phyloP scores from a whole-genome alignment of 345 rosid species.

The Lenwebbia sp. region DNA sequence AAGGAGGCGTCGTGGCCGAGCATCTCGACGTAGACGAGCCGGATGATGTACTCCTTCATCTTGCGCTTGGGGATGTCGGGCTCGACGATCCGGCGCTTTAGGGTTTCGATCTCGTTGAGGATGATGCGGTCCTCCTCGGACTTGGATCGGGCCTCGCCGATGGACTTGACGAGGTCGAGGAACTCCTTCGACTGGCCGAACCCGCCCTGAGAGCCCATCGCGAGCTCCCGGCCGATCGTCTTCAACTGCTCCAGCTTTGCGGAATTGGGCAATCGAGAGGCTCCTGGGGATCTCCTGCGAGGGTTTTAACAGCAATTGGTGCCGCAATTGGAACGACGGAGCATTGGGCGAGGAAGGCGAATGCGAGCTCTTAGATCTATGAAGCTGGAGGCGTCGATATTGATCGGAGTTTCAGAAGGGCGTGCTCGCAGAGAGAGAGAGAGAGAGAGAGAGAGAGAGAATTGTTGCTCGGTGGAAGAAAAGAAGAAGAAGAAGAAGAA shows the following conservation, averaged over 20 bases:
- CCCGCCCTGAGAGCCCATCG: conserved; percentile 98
- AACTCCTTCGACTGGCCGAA: conserved; percentile 93
- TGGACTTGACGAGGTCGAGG: conserved; percentile 91
- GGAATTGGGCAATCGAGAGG: not conserved
- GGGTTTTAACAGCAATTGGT: not conserved
- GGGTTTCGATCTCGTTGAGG: conserved; percentile 80
- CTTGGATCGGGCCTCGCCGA: conserved; percentile 98
- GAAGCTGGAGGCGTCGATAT: not conserved
- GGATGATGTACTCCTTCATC: conserved; percentile 90
- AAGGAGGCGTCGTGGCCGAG: conserved; percentile 97
- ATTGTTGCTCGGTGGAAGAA: not conserved
- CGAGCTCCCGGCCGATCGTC: conserved; percentile 96
- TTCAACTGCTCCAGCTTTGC: conserved; percentile 77
- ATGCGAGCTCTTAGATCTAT: not conserved
- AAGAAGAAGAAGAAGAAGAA: not conserved
- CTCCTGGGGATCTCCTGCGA: not conserved
- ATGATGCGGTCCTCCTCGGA: conserved; percentile 98
- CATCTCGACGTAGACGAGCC: conserved; percentile 92
- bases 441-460: not conserved
- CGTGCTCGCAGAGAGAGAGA: not conserved
- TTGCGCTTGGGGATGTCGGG: conserved; percentile 89
- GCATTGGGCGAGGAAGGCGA: not conserved
- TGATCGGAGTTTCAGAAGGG: not conserved
- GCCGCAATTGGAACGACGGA: not conserved
- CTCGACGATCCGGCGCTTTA: conserved; percentile 74